Conservation (phyloP, 768 basidiomycete genomes). For the Leccinum disarticulatum region DNA sequence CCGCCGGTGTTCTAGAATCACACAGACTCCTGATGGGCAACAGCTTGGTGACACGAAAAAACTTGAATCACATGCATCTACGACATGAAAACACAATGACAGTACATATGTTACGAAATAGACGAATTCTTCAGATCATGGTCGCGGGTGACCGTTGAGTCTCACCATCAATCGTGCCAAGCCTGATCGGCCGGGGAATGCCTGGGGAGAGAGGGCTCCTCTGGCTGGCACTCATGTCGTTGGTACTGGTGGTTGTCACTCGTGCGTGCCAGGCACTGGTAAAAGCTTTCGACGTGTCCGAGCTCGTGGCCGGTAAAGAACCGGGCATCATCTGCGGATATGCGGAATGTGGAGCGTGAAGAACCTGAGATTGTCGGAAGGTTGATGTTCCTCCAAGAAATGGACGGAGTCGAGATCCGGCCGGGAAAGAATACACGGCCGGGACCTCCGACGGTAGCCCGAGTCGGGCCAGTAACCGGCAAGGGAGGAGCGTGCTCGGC, state of each 20-base stretch:
- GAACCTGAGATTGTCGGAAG: slow-evolving; percentile 6
- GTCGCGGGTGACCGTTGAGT: neutral
- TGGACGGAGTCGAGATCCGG: neutral
- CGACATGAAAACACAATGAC: neutral
- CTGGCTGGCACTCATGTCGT: neutral
- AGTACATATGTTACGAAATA: neutral
- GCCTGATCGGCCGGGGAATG: slow-evolving; percentile 2
- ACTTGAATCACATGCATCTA: neutral
- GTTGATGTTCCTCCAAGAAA: neutral
- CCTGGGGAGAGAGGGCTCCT: slow-evolving; percentile 5
- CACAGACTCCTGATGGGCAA: too few relatives aligned
- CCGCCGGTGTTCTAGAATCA: neutral
- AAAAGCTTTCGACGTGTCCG: neutral
- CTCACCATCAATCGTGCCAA: slow-evolving; percentile 2
- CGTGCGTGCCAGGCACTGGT: neutral
- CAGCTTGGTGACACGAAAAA: neutral
- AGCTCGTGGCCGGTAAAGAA: slow-evolving; percentile 12
- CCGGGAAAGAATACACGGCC: neutral
- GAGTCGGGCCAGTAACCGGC: neutral
- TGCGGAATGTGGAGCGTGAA: slow-evolving; percentile 23
- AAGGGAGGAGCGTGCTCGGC: neutral
- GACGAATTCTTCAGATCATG: neutral
- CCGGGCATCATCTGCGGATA: slow-evolving; percentile 32
- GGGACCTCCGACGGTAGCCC: neutral
- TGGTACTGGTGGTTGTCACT: neutral